Evolutionary conservation across 345 rosid species (phyloP).

Genomic region (Gossypium mustelinum): DNA sequence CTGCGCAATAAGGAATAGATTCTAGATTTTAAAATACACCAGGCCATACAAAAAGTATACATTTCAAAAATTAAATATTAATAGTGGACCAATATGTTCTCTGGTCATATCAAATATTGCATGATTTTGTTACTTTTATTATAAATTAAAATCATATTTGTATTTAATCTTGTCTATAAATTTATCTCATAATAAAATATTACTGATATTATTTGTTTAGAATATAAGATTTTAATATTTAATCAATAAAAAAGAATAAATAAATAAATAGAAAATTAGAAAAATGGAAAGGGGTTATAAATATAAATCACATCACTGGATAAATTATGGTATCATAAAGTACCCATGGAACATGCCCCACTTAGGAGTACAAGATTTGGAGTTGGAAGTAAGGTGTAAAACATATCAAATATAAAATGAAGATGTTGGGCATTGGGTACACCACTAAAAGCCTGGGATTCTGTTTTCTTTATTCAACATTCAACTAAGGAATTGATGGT

Average conservation of each 20-base stretch:
- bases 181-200: too few relatives aligned
- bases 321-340: background rate
- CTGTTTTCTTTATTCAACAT: constrained; percentile 14
- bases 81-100: too few relatives aligned
- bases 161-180: too few relatives aligned
- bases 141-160: too few relatives aligned
- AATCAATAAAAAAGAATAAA: background rate
- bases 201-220: too few relatives aligned
- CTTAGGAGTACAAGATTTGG: background rate
- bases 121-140: too few relatives aligned
- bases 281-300: background rate
- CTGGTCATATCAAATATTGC: too few relatives aligned
- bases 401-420: background rate
- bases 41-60: background rate
- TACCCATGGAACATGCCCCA: background rate
- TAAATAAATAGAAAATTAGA: background rate
- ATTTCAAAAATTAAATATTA: too few relatives aligned
- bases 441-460: constrained; percentile 31
- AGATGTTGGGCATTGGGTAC: constrained; percentile 20
- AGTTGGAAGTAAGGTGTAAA: background rate
- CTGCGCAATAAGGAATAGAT: background rate
- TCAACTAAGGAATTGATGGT: constrained; percentile 12
- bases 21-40: background rate
- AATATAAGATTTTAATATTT: too few relatives aligned
- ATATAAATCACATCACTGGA: background rate